phyloP scores from a whole-genome alignment of 2,329 filamentous ascomycete species.

The Fusarium floridanum region DNA sequence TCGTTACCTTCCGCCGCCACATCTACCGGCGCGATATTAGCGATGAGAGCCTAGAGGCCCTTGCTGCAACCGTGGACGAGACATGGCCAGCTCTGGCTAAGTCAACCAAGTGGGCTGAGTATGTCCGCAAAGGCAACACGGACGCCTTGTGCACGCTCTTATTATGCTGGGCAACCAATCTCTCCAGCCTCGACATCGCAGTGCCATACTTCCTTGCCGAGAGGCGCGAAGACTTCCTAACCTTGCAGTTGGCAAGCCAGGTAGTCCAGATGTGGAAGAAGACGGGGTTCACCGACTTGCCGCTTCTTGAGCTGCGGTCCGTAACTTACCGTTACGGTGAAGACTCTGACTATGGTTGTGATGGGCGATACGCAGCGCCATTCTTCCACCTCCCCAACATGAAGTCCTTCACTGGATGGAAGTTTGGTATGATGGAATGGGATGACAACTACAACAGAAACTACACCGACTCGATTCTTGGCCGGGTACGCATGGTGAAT shows the following conservation, averaged over 20 bases:
- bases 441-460: background rate
- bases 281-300: background rate
- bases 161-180: background rate
- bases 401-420: background rate
- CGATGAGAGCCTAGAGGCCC: background rate
- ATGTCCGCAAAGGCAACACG: background rate
- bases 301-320: background rate
- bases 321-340: background rate
- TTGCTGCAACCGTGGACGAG: background rate
- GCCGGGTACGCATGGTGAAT: background rate
- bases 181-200: background rate
- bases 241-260: background rate
- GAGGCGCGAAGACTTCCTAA: background rate
- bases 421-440: background rate
- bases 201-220: background rate
- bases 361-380: background rate
- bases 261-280: background rate
- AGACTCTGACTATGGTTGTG: background rate
- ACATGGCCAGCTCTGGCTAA: background rate
- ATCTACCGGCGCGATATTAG: background rate
- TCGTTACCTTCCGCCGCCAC: background rate
- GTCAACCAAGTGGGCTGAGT: background rate
- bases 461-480: background rate
- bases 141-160: background rate
- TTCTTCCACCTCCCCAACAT: constrained; percentile 5